Base-by-base conservation (phyloP, 441 rosid species). In the Populus tomentosa region DNA sequence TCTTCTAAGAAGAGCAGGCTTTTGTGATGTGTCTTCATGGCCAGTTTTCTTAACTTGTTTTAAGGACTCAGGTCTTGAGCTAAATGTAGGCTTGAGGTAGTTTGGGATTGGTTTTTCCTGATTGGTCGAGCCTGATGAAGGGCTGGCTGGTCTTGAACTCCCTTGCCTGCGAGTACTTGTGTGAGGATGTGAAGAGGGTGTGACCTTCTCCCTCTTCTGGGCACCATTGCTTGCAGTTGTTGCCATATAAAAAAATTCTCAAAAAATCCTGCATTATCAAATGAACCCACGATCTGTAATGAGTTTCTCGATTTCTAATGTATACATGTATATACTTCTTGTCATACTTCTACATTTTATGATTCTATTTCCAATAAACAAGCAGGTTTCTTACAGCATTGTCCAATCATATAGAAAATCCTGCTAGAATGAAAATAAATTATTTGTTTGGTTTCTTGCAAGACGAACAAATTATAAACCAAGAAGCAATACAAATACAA, bases 11-110 rank as follows among this genome's bases (percentile, higher is more conserved):
- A 80, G 82, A 67, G 61, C 8, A n/a, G 78, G 77, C 63, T 74
- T 74, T 9, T 76, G 68, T 4, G 35, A 6, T 7, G 69, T 10
- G 56, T 73, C 69, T 11, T 32, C 50, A 33, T 56, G 28, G 46
- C 26, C 62, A 42, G 73, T 53, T 74, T 66, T 66, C 69, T 26
- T 30, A 28, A 30, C 69, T 5, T 66, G 20, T 10, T 66, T 66
- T 13, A 26, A 11, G 23, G 69, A 6, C 69, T 85, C 94, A 1
- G 80, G 42, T 71, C 85, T 81, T 33, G 92, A 86, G 79, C 87
- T 84, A n/a, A 82, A 23, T 1, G 93, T 89, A 35, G 93, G 90
- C 75, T 71, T 90, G 36, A 90, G 78, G 81, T 90, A 86, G 78
- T 87, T 88, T n/a, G 93, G 94, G n/a, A 79, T 14, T 56, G 82